These are phyloP conservation scores for Panicum miliaceum DNA, from an alignment of 176 grass and related monocot genomes.

Conservation along the genomic window DNA sequence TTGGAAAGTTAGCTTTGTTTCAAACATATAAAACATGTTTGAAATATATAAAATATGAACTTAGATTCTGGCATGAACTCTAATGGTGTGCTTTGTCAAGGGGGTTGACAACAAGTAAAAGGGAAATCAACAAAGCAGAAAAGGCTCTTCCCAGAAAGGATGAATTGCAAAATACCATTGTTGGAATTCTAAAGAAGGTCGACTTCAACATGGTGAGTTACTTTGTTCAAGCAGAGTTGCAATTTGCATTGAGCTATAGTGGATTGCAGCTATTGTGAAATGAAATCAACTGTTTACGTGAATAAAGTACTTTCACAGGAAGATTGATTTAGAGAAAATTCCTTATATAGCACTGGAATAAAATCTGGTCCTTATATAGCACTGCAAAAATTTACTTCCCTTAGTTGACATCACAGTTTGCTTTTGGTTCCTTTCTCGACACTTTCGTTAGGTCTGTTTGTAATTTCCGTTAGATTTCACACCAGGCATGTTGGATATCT, in stretches of 20 bases:
- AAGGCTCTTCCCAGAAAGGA: conserved; percentile 58
- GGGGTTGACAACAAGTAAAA: conserved; percentile 54
- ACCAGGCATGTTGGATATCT: too few species aligned
- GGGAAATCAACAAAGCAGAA: conserved; percentile 45
- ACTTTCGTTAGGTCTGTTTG: too few species aligned
- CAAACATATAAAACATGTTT: not conserved
- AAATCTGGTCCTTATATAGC: too few species aligned
- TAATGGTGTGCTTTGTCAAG: conserved; percentile 52
- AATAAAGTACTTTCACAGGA: too few species aligned
- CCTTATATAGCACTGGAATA: too few species aligned
- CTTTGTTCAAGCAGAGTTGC: not conserved
- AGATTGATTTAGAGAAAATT: not conserved
- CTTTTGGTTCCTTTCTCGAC: too few species aligned
- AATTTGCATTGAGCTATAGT: conserved; percentile 23
- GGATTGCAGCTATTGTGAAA: conserved; percentile 20
- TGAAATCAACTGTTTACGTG: not conserved
- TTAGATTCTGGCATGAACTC: conserved; percentile 14
- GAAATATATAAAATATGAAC: conserved; percentile 10
- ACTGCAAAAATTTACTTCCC: too few species aligned
- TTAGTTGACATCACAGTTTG: too few species aligned
- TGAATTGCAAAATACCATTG: conserved; percentile 71
- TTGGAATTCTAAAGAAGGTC: conserved; percentile 72
- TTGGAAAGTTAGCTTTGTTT: not conserved
- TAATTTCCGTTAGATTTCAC: too few species aligned
- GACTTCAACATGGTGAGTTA: conserved; percentile 77